Conservation (phyloP, 768 basidiomycete species). For the Pleurotus eryngii region DNA sequence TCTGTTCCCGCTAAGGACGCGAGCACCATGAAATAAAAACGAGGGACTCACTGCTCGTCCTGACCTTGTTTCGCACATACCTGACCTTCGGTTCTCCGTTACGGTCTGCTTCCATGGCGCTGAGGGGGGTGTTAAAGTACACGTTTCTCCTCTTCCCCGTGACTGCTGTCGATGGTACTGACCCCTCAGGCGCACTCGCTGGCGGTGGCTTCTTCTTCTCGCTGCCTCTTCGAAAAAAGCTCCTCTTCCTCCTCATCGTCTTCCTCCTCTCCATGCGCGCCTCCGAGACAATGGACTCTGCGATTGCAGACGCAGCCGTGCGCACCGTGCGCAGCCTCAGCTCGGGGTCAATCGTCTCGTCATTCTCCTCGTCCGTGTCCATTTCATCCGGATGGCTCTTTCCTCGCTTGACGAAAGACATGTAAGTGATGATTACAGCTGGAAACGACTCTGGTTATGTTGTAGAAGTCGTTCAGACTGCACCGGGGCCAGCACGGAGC, state of each 20-base stretch:
- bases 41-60: slow-evolving; percentile 77
- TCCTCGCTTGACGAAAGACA: slow-evolving; percentile 42
- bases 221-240: slow-evolving; percentile 53
- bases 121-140: slow-evolving; percentile 74
- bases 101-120: slow-evolving; percentile 60
- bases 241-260: slow-evolving; percentile 43
- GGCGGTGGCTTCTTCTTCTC: slow-evolving; percentile 38
- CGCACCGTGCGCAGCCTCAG: slow-evolving; percentile 88
- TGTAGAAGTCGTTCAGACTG: slow-evolving; percentile 2
- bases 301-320: slow-evolving; percentile 88
- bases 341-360: slow-evolving; percentile 76
- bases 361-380: slow-evolving; percentile 58
- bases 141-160: slow-evolving; percentile 65
- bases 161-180: slow-evolving; percentile 34
- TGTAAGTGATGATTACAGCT: slow-evolving; percentile 3
- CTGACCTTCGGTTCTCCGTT: slow-evolving; percentile 73
- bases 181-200: slow-evolving; percentile 23
- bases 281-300: slow-evolving; percentile 82
- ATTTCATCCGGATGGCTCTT: slow-evolving; percentile 32
- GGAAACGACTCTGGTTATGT: neutral
- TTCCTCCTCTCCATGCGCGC: slow-evolving; percentile 60
- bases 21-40: neutral
- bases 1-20: slow-evolving; percentile 40
- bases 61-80: slow-evolving; percentile 92
- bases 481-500: slow-evolving; percentile 15